Conservation (phyloP, 306 rosid species). For the Cucurbita ficifolia region DNA sequence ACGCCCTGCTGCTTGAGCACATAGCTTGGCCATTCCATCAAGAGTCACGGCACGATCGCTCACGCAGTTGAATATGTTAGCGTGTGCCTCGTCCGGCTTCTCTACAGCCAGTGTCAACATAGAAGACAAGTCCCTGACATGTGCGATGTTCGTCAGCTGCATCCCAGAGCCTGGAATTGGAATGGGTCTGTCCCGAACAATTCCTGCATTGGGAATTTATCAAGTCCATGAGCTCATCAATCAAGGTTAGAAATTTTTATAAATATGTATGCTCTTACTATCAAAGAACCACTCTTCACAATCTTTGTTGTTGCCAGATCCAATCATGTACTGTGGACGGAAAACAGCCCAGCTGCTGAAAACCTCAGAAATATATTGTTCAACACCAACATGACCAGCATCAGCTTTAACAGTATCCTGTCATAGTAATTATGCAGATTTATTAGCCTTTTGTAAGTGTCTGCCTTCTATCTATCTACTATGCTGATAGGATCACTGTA, state of each 20-base stretch:
- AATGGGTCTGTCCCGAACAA: constrained; percentile 73
- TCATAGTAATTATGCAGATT: background rate
- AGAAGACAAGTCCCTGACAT: constrained; percentile 74
- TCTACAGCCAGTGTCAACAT: constrained; percentile 76
- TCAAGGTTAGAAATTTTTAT: background rate
- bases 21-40: constrained; percentile 75
- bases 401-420: constrained; percentile 78
- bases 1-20: constrained; percentile 83
- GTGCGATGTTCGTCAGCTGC: constrained; percentile 77
- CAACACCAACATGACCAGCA: constrained; percentile 87
- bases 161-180: constrained; percentile 85
- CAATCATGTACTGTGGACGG: constrained; percentile 82
- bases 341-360: constrained; percentile 59
- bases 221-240: background rate
- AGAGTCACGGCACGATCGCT: constrained; percentile 81
- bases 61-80: constrained; percentile 59
- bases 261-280: constrained; percentile 28
- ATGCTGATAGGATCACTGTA: background rate
- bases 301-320: constrained; percentile 97
- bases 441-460: background rate
- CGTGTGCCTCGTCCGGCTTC: constrained; percentile 58
- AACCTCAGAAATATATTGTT: constrained; percentile 56
- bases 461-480: background rate
- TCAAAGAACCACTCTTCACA: constrained; percentile 96
- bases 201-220: constrained; percentile 32